Evolutionary conservation across 208 protist genomes (phyloP).

Genomic region (Trypanosoma mega): DNA sequence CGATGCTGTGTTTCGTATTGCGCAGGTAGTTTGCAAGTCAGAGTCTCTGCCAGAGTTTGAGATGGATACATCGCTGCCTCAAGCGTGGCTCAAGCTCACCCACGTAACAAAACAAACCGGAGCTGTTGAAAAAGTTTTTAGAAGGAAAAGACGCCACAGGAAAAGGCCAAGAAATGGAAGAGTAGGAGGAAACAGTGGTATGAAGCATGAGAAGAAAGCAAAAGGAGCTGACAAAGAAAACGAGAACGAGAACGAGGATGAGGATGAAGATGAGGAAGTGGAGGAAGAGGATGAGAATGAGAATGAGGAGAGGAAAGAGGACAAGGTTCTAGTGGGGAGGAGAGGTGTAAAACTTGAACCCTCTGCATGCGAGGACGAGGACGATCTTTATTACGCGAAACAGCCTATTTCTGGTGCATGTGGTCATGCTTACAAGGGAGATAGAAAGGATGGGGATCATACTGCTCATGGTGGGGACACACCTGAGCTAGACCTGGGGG

Average conservation of each 20-base stretch:
- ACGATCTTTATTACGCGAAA: too few relatives aligned
- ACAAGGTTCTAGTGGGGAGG: too few relatives aligned
- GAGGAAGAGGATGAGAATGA: neutral
- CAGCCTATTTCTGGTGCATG: too few relatives aligned
- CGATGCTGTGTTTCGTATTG: conserved; percentile 64
- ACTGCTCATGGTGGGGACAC: conserved; percentile 4
- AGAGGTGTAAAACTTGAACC: too few relatives aligned
- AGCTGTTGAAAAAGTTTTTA: too few relatives aligned
- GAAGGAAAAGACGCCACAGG: too few relatives aligned
- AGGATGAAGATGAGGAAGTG: neutral
- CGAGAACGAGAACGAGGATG: neutral
- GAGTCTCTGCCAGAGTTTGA: conserved; percentile 1
- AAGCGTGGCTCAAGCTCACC: neutral
- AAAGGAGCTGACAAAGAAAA: too few relatives aligned
- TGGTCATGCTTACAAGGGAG: too few relatives aligned
- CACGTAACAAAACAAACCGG: neutral
- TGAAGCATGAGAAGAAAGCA: too few relatives aligned
- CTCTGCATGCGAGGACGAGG: too few relatives aligned
- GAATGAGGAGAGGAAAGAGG: neutral
- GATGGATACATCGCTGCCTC: neutral
- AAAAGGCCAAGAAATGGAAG: too few relatives aligned
- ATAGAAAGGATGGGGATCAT: neutral
- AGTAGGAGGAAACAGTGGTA: too few relatives aligned
- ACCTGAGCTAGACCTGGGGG: neutral
- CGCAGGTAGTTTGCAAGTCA: conserved; percentile 41